These are phyloP conservation scores for Schizochytrium sp. DNA, from an alignment of 108 stramenopile species.

Conservation along the genomic window DNA sequence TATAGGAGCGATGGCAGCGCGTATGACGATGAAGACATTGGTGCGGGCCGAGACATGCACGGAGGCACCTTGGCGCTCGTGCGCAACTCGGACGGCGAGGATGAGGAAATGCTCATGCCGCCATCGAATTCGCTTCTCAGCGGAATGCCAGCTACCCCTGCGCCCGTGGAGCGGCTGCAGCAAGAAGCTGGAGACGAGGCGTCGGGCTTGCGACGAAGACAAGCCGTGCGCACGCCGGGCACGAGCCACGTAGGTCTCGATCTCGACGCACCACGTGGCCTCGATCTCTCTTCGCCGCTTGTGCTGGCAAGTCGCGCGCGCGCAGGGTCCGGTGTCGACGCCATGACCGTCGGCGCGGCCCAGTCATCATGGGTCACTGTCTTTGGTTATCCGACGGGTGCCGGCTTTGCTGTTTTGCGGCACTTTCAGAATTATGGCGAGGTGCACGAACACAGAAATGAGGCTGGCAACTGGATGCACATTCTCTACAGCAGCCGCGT, in stretches of 20 bases:
- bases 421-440: slow-evolving; percentile 1
- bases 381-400: background rate
- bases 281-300: background rate
- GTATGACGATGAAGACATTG: background rate
- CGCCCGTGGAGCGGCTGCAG: too few relatives aligned
- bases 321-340: background rate
- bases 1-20: background rate
- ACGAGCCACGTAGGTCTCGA: background rate
- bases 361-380: background rate
- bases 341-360: background rate
- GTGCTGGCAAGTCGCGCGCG: background rate
- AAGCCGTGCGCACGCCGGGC: background rate
- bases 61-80: background rate
- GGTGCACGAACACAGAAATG: background rate
- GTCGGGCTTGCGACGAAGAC: background rate
- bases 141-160: background rate
- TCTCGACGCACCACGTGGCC: background rate
- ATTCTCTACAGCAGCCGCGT: background rate
- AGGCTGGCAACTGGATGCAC: slow-evolving; percentile 12
- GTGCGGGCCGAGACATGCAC: background rate
- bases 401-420: background rate
- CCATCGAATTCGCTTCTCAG: background rate
- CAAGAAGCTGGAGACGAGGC: too few relatives aligned
- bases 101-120: slow-evolving; percentile 11
- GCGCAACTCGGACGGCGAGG: background rate